phyloP scores from a whole-genome alignment of 495 filamentous ascomycete genomes.

The Penicillium steckii region DNA sequence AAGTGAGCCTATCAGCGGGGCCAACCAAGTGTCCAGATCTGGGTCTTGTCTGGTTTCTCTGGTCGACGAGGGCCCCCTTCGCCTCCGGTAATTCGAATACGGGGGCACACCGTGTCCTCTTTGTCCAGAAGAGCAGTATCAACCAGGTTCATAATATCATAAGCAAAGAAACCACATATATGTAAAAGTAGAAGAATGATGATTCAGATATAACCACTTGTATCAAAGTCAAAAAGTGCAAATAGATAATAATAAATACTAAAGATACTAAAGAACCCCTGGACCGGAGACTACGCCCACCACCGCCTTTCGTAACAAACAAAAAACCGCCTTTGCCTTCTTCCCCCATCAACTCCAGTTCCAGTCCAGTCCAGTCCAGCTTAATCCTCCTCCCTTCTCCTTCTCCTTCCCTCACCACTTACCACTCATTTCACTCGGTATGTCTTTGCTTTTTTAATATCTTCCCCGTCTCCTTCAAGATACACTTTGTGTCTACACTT shows the following conservation, averaged over 20 bases:
- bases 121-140: neutral
- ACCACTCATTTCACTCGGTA: neutral
- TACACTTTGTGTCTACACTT: neutral
- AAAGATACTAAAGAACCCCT: no score
- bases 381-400: slow-evolving; percentile 17
- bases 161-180: no score
- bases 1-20: slow-evolving; percentile 19
- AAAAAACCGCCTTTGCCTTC: slow-evolving; percentile 18
- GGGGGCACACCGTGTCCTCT: slow-evolving; percentile 49
- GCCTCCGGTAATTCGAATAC: slow-evolving; percentile 21
- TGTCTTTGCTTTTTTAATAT: neutral
- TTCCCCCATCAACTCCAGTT: slow-evolving; percentile 4
- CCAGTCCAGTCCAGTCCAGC: neutral
- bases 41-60: slow-evolving; percentile 2
- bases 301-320: slow-evolving; percentile 18
- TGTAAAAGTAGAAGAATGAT: no score
- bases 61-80: slow-evolving; percentile 8
- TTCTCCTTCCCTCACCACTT: slow-evolving; percentile 9
- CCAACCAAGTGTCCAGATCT: slow-evolving; percentile 10
- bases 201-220: no score
- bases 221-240: no score
- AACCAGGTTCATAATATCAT: no score
- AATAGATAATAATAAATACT: no score
- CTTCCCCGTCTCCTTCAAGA: no score
- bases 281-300: slow-evolving; percentile 20